phyloP scores from a whole-genome alignment of 768 basidiomycete species.

The Gymnopilus dilepis region DNA sequence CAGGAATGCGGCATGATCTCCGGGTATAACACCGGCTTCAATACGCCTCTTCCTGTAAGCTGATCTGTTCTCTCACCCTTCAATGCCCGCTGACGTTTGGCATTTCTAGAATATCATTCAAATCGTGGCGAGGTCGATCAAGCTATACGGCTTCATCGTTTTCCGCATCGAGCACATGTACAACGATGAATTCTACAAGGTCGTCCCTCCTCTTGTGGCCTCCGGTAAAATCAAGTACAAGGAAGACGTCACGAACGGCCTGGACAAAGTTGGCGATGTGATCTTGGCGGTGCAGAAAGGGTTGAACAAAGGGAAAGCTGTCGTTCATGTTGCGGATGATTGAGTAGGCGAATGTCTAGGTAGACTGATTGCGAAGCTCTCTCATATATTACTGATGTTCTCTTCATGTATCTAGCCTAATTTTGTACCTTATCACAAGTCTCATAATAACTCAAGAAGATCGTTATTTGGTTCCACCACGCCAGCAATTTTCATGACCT shows the following conservation, averaged over 20 bases:
- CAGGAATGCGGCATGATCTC: slow-evolving; percentile 49
- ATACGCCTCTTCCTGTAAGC: slow-evolving; percentile 31
- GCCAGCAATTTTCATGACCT: no score
- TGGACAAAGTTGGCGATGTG: slow-evolving; percentile 44
- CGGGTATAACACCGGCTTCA: slow-evolving; percentile 37
- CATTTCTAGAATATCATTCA: slow-evolving; percentile 39
- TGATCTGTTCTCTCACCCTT: neutral
- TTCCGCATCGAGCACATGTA: slow-evolving; percentile 37
- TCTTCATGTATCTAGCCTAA: no score
- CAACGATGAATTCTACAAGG: slow-evolving; percentile 44
- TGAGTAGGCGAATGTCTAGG: neutral
- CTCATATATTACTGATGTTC: no score
- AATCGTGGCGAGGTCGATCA: slow-evolving; percentile 46
- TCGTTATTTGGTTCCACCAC: no score
- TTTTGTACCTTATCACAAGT: no score
- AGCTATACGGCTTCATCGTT: slow-evolving; percentile 43
- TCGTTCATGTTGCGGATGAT: slow-evolving; percentile 40
- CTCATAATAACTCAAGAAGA: no score
- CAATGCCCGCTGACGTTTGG: neutral
- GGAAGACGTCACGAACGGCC: slow-evolving; percentile 50
- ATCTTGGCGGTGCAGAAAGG: slow-evolving; percentile 39
- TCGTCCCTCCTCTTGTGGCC: slow-evolving; percentile 44
- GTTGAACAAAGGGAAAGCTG: slow-evolving; percentile 37
- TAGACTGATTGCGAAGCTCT: no score
- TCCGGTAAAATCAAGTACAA: slow-evolving; percentile 50